Conservation (phyloP, 441 rosid genomes). For the Corymbia citriodora region DNA sequence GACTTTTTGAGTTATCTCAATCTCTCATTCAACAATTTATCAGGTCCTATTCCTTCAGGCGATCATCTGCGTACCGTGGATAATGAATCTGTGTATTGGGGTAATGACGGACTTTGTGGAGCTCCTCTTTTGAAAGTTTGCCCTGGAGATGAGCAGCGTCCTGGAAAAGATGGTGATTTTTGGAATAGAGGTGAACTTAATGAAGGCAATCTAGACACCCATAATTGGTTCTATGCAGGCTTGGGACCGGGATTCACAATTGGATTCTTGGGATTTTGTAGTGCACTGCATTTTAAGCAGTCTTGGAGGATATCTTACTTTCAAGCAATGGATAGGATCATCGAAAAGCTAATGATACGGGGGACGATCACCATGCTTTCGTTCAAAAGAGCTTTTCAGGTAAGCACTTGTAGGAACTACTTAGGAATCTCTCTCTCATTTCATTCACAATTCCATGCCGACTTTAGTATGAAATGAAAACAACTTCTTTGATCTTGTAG, state of each 20-base stretch:
- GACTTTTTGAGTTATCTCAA: accelerated
- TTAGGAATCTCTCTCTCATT: not conserved
- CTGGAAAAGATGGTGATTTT: not conserved
- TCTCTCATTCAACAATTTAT: not conserved
- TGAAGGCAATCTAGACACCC: not conserved
- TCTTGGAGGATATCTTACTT: slow-evolving; percentile 20
- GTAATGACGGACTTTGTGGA: not conserved
- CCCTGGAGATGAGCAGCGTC: not conserved
- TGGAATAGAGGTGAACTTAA: accelerated
- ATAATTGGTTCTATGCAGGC: not conserved
- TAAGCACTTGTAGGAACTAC: accelerated
- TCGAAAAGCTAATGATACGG: not conserved
- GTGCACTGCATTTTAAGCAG: not conserved
- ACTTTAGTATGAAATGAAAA: not conserved
- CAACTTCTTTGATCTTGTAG: not conserved
- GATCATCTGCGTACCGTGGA: accelerated
- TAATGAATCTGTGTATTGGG: not conserved
- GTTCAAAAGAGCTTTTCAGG: not conserved
- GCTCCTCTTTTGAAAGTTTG: not conserved
- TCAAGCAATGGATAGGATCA: not conserved
- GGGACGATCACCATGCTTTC: accelerated
- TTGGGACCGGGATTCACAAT: slow-evolving; percentile 1
- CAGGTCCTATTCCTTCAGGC: not conserved
- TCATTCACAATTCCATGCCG: not conserved
- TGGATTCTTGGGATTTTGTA: slow-evolving; percentile 2